Base-by-base conservation (phyloP, 441 rosid genomes). In the Lagerstroemia fauriei region DNA sequence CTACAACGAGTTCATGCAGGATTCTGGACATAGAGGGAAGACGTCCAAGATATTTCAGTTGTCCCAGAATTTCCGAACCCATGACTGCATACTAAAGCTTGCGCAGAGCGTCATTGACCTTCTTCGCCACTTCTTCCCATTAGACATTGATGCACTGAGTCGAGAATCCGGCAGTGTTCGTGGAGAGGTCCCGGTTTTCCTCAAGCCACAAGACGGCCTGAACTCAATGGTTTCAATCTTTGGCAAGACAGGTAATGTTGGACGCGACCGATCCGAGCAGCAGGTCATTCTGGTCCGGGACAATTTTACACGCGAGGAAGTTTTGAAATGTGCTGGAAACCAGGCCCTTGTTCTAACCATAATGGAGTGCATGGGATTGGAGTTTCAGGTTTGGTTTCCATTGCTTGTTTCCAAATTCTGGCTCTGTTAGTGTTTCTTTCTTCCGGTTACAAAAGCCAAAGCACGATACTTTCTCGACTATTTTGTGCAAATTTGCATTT, bases 11-110 rank as follows among this genome's bases (percentile, higher is more conserved):
- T 91, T 91, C 84, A 57, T 92, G 63, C 18, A 78, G 25, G 84
- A 75, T 65, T 84, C 90, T 32, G 84, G 78, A 76, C 85, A 76
- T 74, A 89, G 90, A 76, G 92, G 92, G 34, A 85, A 85, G 80
- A 75, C 89, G 46, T 87, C 90, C 16, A 85, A 89, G 32, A 82
- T 80, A 32, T 88, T 86, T 73, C 87, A 87, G 59, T 79, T 92
- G 83, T 87, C 87, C 81, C 91, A 90, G 80, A 92, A 92, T 83
- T 90, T 91, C 34, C 93, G 93, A 22, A 89, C 93, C 16, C 94
- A 91, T 85, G 86, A 80, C 69, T 92, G 92, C 71, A 86, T 92
- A 13, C 85, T 91, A n/a, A 89, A 89, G 70, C 83, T 92, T 75
- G 92, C 90, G 3, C 90, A 90, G 47, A 90, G 92, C 83, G 85